Percentiles rank a stretch among this genome's conserved stretches.
Conservation (phyloP, 371 early-diverging fungal species). For the Capillidium heterosporum region DNA sequence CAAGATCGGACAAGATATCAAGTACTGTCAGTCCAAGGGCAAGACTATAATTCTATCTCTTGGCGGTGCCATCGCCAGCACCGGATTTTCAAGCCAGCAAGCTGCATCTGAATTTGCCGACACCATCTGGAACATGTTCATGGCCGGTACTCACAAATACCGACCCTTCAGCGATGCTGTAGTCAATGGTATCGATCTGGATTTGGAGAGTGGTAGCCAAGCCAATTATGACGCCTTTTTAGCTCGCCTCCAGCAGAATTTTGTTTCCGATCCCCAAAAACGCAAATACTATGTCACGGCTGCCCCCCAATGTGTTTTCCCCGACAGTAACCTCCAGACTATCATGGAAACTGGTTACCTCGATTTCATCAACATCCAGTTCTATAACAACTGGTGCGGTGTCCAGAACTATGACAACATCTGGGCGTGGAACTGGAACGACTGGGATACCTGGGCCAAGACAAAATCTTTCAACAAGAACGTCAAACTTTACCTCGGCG, state of each 20-base stretch:
- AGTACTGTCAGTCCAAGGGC: slow-evolving; percentile 37
- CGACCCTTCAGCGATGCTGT: slow-evolving; percentile 40
- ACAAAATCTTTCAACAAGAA: slow-evolving; percentile 32
- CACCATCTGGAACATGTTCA: slow-evolving; percentile 39
- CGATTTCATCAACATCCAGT: slow-evolving; percentile 40
- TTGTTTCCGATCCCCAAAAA: slow-evolving; percentile 7
- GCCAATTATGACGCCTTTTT: slow-evolving; percentile 27
- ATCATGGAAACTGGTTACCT: slow-evolving; percentile 12
- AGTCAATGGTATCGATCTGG: slow-evolving; percentile 50
- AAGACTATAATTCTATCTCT: slow-evolving; percentile 39
- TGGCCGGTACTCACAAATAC: slow-evolving; percentile 20
- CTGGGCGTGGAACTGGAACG: slow-evolving; percentile 30
- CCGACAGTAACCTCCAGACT: slow-evolving; percentile 14
- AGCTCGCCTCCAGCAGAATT: slow-evolving; percentile 19
- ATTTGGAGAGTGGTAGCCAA: slow-evolving; percentile 39
- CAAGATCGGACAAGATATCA: slow-evolving; percentile 33
- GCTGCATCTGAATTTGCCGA: slow-evolving; percentile 31
- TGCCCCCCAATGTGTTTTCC: slow-evolving; percentile 59
- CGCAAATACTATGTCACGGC: slow-evolving; percentile 39
- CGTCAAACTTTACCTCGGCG: slow-evolving; percentile 33
- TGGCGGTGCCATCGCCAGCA: slow-evolving; percentile 47
- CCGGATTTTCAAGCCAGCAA: slow-evolving; percentile 26
- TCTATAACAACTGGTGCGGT: slow-evolving; percentile 50
- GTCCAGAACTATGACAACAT: slow-evolving; percentile 14
- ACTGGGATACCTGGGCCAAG: slow-evolving; percentile 34